Percentiles rank a stretch among this genome's conserved stretches.
These are phyloP conservation scores for Penicillium waksmanii DNA, from an alignment of 495 filamentous ascomycete genomes.

Conservation along the genomic window DNA sequence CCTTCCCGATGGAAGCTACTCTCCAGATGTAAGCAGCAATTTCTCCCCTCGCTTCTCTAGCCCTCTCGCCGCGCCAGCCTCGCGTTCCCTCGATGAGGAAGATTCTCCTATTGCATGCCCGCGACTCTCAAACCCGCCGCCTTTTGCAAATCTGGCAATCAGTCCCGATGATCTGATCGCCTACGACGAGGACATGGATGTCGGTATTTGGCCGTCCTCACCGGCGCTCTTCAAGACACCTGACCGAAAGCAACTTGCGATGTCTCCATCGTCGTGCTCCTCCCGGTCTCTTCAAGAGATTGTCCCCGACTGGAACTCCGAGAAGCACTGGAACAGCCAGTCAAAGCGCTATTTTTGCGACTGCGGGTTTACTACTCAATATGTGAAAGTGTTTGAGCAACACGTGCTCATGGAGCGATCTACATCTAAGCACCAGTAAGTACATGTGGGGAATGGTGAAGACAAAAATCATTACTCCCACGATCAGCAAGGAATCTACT, in stretches of 20 bases:
- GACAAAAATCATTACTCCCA: background rate
- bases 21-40: too few species aligned
- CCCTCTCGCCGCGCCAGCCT: too few species aligned
- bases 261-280: background rate
- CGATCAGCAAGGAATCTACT: background rate
- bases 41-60: too few species aligned
- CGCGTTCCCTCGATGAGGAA: too few species aligned
- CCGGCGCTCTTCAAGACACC: background rate
- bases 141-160: background rate
- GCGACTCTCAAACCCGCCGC: background rate
- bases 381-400: background rate
- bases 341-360: slow-evolving; percentile 27
- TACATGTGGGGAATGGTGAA: background rate
- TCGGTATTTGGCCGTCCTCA: background rate
- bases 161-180: slow-evolving; percentile 7
- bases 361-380: slow-evolving; percentile 31
- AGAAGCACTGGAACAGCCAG: slow-evolving; percentile 27
- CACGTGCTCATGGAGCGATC: background rate
- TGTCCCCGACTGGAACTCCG: slow-evolving; percentile 26
- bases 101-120: too few species aligned
- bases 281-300: slow-evolving; percentile 18
- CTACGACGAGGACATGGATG: background rate
- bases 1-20: too few species aligned
- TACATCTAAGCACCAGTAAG: background rate
- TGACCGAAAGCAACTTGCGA: background rate